Percentiles rank a stretch among this genome's conserved stretches.
Conservation (phyloP, 768 basidiomycete species). For the Hebeloma cylindrosporum region DNA sequence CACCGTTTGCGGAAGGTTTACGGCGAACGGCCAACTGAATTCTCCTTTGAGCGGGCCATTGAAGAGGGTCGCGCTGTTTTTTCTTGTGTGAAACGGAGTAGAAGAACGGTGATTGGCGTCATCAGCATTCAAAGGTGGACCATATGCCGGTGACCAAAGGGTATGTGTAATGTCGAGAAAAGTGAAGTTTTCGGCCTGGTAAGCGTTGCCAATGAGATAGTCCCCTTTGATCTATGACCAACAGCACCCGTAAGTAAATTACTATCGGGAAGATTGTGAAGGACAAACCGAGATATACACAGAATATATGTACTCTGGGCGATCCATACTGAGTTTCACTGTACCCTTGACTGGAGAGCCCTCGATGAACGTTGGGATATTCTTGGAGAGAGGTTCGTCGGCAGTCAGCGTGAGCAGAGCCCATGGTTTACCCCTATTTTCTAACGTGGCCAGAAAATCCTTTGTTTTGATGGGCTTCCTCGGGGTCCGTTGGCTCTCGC, state of each 20-base stretch:
- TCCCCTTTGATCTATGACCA: slow-evolving; percentile 1
- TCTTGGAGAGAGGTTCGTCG: background rate
- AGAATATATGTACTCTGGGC: background rate
- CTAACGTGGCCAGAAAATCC: slow-evolving; percentile 1
- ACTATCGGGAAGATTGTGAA: background rate
- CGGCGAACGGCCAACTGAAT: slow-evolving; percentile 33
- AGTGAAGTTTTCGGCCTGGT: background rate
- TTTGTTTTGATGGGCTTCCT: too few relatives aligned
- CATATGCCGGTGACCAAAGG: slow-evolving; percentile 1
- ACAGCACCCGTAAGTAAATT: background rate
- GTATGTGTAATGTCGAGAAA: slow-evolving; percentile 3
- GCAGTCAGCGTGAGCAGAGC: slow-evolving; percentile 3
- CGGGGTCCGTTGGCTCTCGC: too few relatives aligned
- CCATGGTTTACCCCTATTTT: background rate
- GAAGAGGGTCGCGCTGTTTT: too few relatives aligned
- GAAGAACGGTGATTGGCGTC: too few relatives aligned
- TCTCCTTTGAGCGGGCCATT: slow-evolving; percentile 34
- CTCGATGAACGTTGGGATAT: background rate
- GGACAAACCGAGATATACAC: slow-evolving; percentile 1
- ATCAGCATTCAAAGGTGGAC: background rate
- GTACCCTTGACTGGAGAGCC: slow-evolving; percentile 5
- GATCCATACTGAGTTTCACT: background rate
- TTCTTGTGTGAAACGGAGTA: too few relatives aligned
- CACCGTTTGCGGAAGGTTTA: slow-evolving; percentile 39
- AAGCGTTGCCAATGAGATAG: background rate